These are phyloP conservation scores for Verticillium albo-atrum DNA, from an alignment of 2,329 filamentous ascomycete genomes.

Conservation along the genomic window DNA sequence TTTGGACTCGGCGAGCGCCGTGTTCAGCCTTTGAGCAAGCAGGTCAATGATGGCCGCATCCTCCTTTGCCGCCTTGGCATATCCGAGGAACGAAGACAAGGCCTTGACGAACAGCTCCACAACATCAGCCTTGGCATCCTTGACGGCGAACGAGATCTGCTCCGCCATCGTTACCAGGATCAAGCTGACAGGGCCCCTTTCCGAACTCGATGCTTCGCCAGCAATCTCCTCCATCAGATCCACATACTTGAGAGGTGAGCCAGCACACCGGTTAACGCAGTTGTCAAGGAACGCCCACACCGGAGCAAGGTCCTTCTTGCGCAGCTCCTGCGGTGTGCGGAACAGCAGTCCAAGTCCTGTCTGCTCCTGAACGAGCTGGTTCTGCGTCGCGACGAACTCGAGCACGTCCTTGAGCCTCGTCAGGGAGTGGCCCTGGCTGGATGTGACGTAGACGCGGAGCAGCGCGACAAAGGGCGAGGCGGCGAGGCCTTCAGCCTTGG, in stretches of 20 bases:
- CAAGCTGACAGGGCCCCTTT: conserved; percentile 48
- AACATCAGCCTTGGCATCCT: conserved; percentile 38
- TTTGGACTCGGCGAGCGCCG: conserved; percentile 19
- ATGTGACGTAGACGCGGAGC: conserved; percentile 52
- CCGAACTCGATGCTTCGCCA: conserved; percentile 23
- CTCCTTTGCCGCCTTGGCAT: conserved; percentile 48
- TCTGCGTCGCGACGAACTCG: conserved; percentile 56
- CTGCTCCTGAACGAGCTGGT: conserved; percentile 57
- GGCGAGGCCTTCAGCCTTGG: conserved; percentile 60
- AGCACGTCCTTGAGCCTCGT: conserved; percentile 38
- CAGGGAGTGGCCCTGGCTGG: conserved; percentile 41
- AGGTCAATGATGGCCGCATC: conserved; percentile 18
- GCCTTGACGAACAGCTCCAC: conserved; percentile 50
- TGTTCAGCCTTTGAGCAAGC: conserved; percentile 24
- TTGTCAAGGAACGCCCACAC: conserved; percentile 77
- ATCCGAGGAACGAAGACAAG: conserved; percentile 52
- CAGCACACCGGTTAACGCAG: conserved; percentile 70
- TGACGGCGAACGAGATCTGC: conserved; percentile 68
- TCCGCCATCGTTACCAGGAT: conserved; percentile 68
- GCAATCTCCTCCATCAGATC: conserved; percentile 57
- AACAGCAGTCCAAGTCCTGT: conserved; percentile 45
- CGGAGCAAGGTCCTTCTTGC: conserved; percentile 26
- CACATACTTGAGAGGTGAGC: conserved; percentile 77
- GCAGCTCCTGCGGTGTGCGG: conserved; percentile 27
- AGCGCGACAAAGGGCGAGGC: conserved; percentile 70